Conservation (phyloP, 2,329 filamentous ascomycete species). For the Stagonosporopsis vannaccii region DNA sequence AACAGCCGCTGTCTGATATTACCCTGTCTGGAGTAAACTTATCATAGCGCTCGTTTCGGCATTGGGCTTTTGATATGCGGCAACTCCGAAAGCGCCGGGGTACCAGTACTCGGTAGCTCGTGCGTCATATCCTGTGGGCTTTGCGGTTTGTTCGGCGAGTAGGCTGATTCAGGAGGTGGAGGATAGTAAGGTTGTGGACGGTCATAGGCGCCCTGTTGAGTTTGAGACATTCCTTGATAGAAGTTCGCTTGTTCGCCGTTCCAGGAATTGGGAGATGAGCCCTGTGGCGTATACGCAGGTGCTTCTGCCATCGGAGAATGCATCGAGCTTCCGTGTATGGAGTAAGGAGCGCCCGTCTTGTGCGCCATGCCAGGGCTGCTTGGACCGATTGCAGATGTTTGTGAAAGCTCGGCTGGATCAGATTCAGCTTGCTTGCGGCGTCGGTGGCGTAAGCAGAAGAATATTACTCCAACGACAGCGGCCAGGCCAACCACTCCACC, state of each 20-base stretch:
- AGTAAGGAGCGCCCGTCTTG: conserved; percentile 2
- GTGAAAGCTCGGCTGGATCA: not conserved
- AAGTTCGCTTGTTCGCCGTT: not conserved
- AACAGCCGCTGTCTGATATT: not conserved
- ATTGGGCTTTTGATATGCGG: conserved; percentile 3
- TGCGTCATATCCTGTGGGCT: not conserved
- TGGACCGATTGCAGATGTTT: not conserved
- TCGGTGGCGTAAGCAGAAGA: conserved; percentile 30
- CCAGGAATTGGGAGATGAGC: conserved; percentile 8
- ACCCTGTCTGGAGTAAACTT: not conserved
- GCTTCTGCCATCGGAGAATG: conserved; percentile 18
- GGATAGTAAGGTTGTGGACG: conserved; percentile 4
- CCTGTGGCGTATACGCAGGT: conserved; percentile 20
- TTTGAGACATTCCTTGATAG: not conserved
- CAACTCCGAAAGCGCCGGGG: conserved; percentile 6
- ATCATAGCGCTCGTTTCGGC: conserved; percentile 2
- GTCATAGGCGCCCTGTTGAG: not conserved
- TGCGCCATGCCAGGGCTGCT: conserved; percentile 1
- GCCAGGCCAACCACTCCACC: conserved; percentile 40
- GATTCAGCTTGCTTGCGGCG: conserved; percentile 17
- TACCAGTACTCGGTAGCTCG: conserved; percentile 2
- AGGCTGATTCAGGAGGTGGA: not conserved
- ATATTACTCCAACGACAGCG: conserved; percentile 25
- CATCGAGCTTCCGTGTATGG: conserved; percentile 15
- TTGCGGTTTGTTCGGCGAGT: not conserved